Evolutionary conservation across 73 alveolate species (phyloP).

Genomic region (Uronychia setigera): DNA sequence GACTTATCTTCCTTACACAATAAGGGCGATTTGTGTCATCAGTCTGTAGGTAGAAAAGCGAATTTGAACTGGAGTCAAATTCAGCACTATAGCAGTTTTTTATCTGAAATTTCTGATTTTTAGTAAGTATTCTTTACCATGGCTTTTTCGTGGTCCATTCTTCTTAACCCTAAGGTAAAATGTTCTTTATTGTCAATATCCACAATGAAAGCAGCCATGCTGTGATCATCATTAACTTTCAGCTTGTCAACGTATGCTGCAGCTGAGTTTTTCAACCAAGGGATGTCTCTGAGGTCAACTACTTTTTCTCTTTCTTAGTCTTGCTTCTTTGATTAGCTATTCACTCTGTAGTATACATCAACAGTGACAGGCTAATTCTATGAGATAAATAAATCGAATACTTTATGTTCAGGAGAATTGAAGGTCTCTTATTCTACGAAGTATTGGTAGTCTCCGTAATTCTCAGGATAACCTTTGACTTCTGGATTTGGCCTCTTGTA

Average conservation of each 20-base stretch:
- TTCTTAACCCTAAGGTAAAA: slow-evolving; percentile 41
- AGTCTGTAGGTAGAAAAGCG: slow-evolving; percentile 32
- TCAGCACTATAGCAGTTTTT: slow-evolving; percentile 35
- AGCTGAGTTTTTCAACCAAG: slow-evolving; percentile 21
- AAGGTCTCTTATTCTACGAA: too few relatives aligned
- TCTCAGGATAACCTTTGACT: slow-evolving; percentile 31
- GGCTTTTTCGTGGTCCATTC: slow-evolving; percentile 13
- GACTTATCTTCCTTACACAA: slow-evolving; percentile 18
- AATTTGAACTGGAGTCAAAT: slow-evolving; percentile 32
- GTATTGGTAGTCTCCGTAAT: slow-evolving; percentile 56
- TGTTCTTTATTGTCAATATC: slow-evolving; percentile 51
- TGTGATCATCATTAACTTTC: slow-evolving; percentile 63
- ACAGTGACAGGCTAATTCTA: too few relatives aligned
- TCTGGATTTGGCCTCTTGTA: slow-evolving; percentile 46
- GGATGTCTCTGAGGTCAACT: slow-evolving; percentile 45
- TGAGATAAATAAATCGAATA: too few relatives aligned
- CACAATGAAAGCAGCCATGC: slow-evolving; percentile 44
- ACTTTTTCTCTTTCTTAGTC: slow-evolving; percentile 17
- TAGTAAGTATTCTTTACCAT: neutral
- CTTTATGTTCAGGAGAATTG: too few relatives aligned
- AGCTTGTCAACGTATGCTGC: slow-evolving; percentile 41
- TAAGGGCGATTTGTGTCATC: slow-evolving; percentile 58
- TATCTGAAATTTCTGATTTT: neutral
- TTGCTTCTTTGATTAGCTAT: too few relatives aligned
- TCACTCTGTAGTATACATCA: too few relatives aligned